These are phyloP conservation scores for Pseudotulostoma volvatum DNA, from an alignment of 495 filamentous ascomycete genomes.

Conservation along the genomic window DNA sequence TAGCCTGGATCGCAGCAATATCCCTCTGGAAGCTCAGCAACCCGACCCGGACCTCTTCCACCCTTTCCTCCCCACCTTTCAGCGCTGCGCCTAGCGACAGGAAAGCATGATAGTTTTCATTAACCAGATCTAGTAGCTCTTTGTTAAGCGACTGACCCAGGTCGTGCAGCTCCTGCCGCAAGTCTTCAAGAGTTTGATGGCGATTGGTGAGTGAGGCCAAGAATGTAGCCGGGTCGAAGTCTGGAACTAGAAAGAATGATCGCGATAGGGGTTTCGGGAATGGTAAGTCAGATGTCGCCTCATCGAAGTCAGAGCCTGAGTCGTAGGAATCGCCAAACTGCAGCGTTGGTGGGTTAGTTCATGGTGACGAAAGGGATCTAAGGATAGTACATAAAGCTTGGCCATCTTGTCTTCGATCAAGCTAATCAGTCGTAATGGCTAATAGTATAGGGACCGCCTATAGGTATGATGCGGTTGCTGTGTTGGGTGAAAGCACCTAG, in stretches of 20 bases:
- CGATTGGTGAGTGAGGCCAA: conserved; percentile 69
- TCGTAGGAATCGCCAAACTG: conserved; percentile 37
- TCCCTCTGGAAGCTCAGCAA: conserved; percentile 71
- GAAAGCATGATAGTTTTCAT: conserved; percentile 84
- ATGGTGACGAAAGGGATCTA: conserved; percentile 28
- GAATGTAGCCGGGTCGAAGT: conserved; percentile 70
- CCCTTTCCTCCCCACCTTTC: conserved; percentile 74
- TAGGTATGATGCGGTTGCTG: too few relatives aligned
- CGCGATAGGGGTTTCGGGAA: conserved; percentile 72
- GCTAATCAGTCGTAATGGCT: neutral
- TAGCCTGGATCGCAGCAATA: conserved; percentile 41
- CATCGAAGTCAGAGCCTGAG: conserved; percentile 37
- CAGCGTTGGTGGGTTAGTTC: conserved; percentile 42
- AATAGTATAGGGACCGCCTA: too few relatives aligned
- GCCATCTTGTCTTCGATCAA: conserved; percentile 16
- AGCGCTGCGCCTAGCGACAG: conserved; percentile 66
- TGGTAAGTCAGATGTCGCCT: conserved; percentile 53
- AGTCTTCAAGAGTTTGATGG: conserved; percentile 90
- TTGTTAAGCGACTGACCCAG: conserved; percentile 56
- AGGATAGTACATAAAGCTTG: conserved; percentile 22
- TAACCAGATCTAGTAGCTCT: conserved; percentile 86
- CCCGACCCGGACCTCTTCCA: conserved; percentile 81
- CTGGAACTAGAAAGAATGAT: conserved; percentile 54
- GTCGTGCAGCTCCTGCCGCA: conserved; percentile 68
- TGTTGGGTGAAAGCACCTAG: too few relatives aligned